Base-by-base conservation (phyloP, 1,139 yeast genomes). In the Candida freyschussii region DNA sequence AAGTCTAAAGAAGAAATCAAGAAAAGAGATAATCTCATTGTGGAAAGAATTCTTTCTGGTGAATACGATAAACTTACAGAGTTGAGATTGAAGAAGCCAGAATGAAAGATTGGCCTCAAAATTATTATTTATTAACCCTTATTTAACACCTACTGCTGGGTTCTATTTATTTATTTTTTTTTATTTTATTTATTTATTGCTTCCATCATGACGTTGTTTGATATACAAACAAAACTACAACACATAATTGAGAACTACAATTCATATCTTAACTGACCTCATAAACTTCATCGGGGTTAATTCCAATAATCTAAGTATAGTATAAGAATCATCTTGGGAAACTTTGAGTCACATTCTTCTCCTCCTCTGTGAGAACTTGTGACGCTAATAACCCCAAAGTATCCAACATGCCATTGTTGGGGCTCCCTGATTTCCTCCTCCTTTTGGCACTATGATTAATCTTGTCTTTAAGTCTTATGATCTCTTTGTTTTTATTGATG, bases 31-130 rank as follows among this genome's bases (percentile, higher is more conserved):
- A 86, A 79, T 48, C 67, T 81, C 53, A 82, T 84, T 44, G 78
- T 85, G 44, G 91, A 87, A 48, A 72, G 93, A 59, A 82, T 84
- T 51, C 71, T 84, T 55, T 75, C 79, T 41, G 95, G 95, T 45
- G 93, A 84, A 55, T 84, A 85, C 61, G 95, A 85, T 60, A 78
- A 73, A 56, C 70, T 84, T 54, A 76, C 82, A 27, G 81, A 80
- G 39, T 68, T 83, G n/a, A n/a, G n/a, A n/a, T n/a, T n/a, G 55
- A 78, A 76, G 64, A 37, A 35, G 36, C 18, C 32, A 8, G 14
- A 19, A 19, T 8, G 11, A 19, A 19, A 19, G 11, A 19, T 8
- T 11, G 11, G 11, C 21, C 10, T 11, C 11, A 19, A n/a, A n/a
- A n/a, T 19, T 19, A 19, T 19, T 19, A 19, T 19, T 19, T 19